Base-by-base conservation (phyloP, 345 rosid genomes). In the Camelina sativa region DNA sequence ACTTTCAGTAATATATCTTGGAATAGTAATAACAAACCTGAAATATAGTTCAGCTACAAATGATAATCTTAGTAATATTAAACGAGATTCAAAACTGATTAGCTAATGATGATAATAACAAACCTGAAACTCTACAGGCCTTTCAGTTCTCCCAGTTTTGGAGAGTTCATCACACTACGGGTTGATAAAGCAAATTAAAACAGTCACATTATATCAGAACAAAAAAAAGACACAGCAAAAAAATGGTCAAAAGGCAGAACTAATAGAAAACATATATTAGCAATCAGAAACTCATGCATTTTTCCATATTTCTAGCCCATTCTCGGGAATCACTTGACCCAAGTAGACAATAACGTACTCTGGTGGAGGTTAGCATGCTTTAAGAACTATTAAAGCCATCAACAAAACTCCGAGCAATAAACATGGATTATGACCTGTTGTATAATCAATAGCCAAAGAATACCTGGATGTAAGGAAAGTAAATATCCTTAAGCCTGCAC, bases 381-480 rank as follows among this genome's bases (percentile, higher is more conserved):
- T n/a, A 11, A 16, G 23, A 7, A 59, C 46, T 37, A 17, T 19
- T 0, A 37, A 17, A 37, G 13, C 30, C 16, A 37, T 5, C n/a
- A 65, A 64, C 40, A 48, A 65, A 48, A 65, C 4, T 17, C 57
- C 11, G 0, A 30, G 32, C 8, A 65, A 19, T 19, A 32, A 6
- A 32, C 54, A 63, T 48, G 3, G 19, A 44, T 13, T 13, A 7
- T 64, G 35, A 37, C 19, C 46, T 32, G 10, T n/a, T 11, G 66
- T 58, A 56, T 23, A 7, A 47, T 35, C 22, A 37, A 43, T 16
- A 22, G 17, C 40, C 40, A 11, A 37, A 40, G 41, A 60, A 52
- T 66, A 89, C 97, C 94, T 91, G 94, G 78, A 91, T 83, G 69
- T 87, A 91, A 10, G 97, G 92, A 73, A 91, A 91, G 74, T 91